Evolutionary conservation across 805 yeast genomes (phyloP).

Genomic region (Monosporozyma yasuniensis): DNA sequence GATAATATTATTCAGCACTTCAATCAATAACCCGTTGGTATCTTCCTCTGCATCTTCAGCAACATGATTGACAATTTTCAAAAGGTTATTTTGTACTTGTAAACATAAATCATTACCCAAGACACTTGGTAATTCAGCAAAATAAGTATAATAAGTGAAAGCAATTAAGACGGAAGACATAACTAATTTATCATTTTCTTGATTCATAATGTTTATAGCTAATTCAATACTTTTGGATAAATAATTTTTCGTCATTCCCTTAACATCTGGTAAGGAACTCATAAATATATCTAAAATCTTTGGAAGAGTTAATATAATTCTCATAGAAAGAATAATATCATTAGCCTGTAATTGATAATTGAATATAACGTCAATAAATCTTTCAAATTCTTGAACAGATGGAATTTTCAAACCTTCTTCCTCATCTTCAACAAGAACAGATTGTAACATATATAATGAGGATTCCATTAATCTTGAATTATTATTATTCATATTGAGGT

Average conservation of each 20-base stretch:
- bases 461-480: constrained; percentile 14
- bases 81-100: constrained; percentile 18
- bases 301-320: constrained; percentile 48
- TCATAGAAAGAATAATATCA: constrained; percentile 36
- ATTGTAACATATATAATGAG: constrained; percentile 16
- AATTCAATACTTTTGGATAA: constrained; percentile 16
- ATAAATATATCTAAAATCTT: constrained; percentile 47
- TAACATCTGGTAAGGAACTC: constrained; percentile 25
- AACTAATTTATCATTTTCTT: constrained; percentile 23
- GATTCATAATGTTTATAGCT: constrained; percentile 15
- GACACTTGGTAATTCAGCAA: constrained; percentile 28
- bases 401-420: constrained; percentile 2
- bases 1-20: constrained; percentile 43
- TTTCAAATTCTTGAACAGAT: neutral
- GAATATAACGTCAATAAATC: constrained; percentile 9
- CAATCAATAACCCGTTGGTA: constrained; percentile 63
- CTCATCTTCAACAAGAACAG: constrained; percentile 15
- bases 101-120: constrained; percentile 15
- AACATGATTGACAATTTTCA: constrained; percentile 37
- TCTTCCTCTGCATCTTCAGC: constrained; percentile 67
- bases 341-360: constrained; percentile 7
- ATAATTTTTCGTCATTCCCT: constrained; percentile 26
- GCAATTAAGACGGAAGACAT: constrained; percentile 37
- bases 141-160: constrained; percentile 41
- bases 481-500: neutral